Base-by-base conservation (phyloP, 768 basidiomycete species). In the Amanita thiersii region DNA sequence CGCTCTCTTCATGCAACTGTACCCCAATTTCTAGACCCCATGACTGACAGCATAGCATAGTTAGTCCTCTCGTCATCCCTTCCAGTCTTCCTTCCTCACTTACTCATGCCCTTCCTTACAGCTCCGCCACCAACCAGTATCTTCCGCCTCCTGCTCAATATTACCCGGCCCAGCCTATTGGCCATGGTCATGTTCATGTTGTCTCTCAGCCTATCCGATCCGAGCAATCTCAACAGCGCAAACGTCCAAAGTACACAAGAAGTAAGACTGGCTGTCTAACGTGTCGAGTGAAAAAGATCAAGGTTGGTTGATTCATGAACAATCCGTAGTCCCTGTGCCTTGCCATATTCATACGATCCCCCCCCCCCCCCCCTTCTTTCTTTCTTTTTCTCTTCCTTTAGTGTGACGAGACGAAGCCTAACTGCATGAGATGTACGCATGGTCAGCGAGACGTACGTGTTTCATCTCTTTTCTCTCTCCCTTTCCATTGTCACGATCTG, bases 201-300 rank as follows among this genome's bases (percentile, higher is more conserved):
- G 65, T 73, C 43, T 56, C 69, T 8, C 64, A 72, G 3, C 68
- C 68, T 17, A 59, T 72, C 40, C 70, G 73, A 39, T 62, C 61
- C 25, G 83, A 78, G 36, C 45, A 69, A 18, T 53, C 68, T 11
- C 69, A 43, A 20, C 42, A 72, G 52, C 74, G 86, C 45, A 88
- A 87, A 58, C 81, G 87, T 25, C 88, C 87, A 37, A 96, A 96
- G 69, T 93, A 93, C 53, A 90, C 87, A 48, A 77, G 92, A 52
- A 89, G 86, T 63, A 92, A 94, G 67, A 91, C 90, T 1, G 92
- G 92, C 17, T 97, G 92, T 58, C 65, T 94, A 57, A 92, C 88
- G 31, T 97, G 92, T 72, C 76, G 92, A 52, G 77, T 79, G 48
- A 92, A 93, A 72, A 88, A 94, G 72, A 89, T 97, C 55, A 96